Evolutionary conservation across 1,284 basidiomycete genomes (phyloP), one percentile per base, ranked within the genome.

Genomic region (Rhizoctonia solani): DNA sequence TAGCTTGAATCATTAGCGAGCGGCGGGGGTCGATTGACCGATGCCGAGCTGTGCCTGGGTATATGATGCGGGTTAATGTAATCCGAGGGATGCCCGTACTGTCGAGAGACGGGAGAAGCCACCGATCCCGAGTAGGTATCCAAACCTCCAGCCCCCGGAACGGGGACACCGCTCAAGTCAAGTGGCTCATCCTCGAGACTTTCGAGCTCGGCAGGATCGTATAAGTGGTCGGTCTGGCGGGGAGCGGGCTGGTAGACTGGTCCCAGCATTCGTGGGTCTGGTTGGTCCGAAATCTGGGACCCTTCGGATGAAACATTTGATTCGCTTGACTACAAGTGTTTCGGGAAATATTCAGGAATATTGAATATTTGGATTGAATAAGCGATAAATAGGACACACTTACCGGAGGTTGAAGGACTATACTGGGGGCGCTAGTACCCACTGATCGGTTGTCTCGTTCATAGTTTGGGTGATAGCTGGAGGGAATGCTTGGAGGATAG

Each of bases 111-210:
- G 9, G 58, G 58, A 5, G 46, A 61, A 50, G n/a, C n/a, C n/a
- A n/a, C n/a, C n/a, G n/a, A n/a, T n/a, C n/a, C n/a, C n/a, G n/a
- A n/a, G n/a, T n/a, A n/a, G n/a, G n/a, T n/a, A n/a, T n/a, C n/a
- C n/a, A n/a, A n/a, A n/a, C n/a, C n/a, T n/a, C n/a, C n/a, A n/a
- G n/a, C n/a, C n/a, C n/a, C n/a, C n/a, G n/a, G n/a, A n/a, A n/a
- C 49, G 13, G 59, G 59, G 21, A 65, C 42, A 9, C 53, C 59
- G 27, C 53, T 50, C 23, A 42, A 53, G 34, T 53, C 34, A 21
- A 65, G 25, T 49, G 59, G 59, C 59, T 65, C 59, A 27, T 63
- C 52, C 44, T 63, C 58, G n/a, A 63, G 58, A 29, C 58, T 63
- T 23, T 63, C 46, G 32, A 50, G 30, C 29, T 63, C 58, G 27